phyloP scores from a whole-genome alignment of 805 yeast genomes.

The Myxozyma neotropica region DNA sequence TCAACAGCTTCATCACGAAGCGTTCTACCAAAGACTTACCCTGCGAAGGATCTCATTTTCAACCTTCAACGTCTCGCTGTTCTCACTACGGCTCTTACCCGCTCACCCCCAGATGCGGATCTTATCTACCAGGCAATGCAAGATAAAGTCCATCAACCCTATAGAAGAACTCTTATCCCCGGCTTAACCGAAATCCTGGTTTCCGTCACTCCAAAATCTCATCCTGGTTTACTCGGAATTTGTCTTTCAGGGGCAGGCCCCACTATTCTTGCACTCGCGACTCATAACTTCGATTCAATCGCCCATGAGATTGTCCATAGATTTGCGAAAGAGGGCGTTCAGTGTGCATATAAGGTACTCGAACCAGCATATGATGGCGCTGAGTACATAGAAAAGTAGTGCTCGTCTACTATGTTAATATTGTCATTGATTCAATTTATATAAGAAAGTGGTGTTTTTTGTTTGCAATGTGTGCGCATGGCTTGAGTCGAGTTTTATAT shows the following conservation, averaged over 20 bases:
- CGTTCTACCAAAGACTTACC: constrained; percentile 80
- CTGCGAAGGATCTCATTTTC: constrained; percentile 81
- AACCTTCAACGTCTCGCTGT: constrained; percentile 92
- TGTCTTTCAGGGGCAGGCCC: constrained; percentile 99
- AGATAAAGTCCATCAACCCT: constrained; percentile 96
- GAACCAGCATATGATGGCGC: constrained; percentile 92
- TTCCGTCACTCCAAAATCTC: constrained; percentile 71
- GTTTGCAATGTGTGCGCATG: too few relatives aligned
- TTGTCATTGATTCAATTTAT: neutral
- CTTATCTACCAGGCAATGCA: constrained; percentile 94
- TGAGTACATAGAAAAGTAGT: constrained; percentile 9
- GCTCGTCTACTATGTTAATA: neutral
- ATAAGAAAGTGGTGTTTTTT: too few relatives aligned
- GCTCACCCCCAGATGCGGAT: constrained; percentile 76
- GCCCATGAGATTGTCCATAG: constrained; percentile 73
- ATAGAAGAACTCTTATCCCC: constrained; percentile 87
- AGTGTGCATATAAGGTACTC: constrained; percentile 79
- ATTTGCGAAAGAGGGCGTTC: constrained; percentile 65
- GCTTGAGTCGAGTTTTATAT: too few relatives aligned
- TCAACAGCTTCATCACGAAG: constrained; percentile 90
- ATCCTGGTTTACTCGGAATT: constrained; percentile 87
- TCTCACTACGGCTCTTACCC: constrained; percentile 87
- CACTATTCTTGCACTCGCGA: constrained; percentile 90
- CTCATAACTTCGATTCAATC: constrained; percentile 79
- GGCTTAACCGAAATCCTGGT: constrained; percentile 81